A percentile compares a stretch with the other conserved stretches of the same genome.
phyloP scores from a whole-genome alignment of 2,329 filamentous ascomycete species.

The Thelonectria blattea region DNA sequence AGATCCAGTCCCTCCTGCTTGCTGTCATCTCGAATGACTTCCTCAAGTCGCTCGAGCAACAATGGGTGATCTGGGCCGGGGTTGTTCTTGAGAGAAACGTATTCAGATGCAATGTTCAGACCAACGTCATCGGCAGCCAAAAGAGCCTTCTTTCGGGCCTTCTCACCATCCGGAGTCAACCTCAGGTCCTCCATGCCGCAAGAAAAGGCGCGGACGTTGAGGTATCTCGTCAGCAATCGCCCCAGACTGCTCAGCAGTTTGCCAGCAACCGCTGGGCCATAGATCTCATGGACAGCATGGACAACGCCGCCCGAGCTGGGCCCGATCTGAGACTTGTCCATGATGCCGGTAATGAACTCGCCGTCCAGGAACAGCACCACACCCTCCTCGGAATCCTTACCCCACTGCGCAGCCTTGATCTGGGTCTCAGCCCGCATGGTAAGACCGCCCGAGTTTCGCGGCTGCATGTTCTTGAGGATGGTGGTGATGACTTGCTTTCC shows the following conservation, averaged over 20 bases:
- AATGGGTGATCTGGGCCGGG: constrained; percentile 71
- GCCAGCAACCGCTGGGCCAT: constrained; percentile 85
- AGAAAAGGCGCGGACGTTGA: constrained; percentile 94
- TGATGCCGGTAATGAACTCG: constrained; percentile 85
- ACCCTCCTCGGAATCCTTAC: constrained; percentile 75
- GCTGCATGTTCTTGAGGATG: constrained; percentile 89
- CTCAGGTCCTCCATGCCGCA: constrained; percentile 97
- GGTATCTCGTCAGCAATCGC: constrained; percentile 83
- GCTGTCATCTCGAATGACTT: constrained; percentile 86
- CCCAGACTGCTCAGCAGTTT: constrained; percentile 89
- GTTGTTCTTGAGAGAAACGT: constrained; percentile 79
- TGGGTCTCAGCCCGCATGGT: constrained; percentile 81
- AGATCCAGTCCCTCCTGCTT: constrained; percentile 93
- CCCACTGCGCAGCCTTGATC: constrained; percentile 83
- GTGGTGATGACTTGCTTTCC: constrained; percentile 96
- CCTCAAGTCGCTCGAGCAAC: constrained; percentile 80
- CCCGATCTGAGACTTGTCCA: constrained; percentile 95
- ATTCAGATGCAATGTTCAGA: constrained; percentile 80
- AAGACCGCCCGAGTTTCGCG: constrained; percentile 74
- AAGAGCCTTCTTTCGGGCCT: constrained; percentile 70
- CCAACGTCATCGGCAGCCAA: constrained; percentile 72
- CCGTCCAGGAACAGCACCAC: constrained; percentile 83
- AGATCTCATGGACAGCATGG: constrained; percentile 91
- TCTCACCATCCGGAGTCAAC: constrained; percentile 81
- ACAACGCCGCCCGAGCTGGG: constrained; percentile 86